Base-by-base conservation (phyloP, 2,329 filamentous ascomycete species). In the Phaeomoniella chlamydospora region DNA sequence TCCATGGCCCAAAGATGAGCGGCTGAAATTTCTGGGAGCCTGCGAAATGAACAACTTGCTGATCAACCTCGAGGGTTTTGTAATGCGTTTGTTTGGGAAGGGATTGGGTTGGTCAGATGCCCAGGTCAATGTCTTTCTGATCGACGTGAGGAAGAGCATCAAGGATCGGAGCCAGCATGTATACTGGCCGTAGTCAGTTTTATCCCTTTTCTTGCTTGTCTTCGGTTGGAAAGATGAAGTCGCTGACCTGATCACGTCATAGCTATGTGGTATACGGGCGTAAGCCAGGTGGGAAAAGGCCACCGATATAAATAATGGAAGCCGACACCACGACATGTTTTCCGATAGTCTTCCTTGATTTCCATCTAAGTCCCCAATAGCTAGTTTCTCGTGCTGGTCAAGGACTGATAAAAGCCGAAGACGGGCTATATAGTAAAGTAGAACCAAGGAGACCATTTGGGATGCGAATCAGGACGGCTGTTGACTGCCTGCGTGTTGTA, bases 51-150 rank as follows among this genome's bases (percentile, higher is more conserved):
- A 33, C 12, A 43, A 41, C 26, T 15, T 43, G 18, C 19, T 39
- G 4, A 35, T 35, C 17, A 39, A 39, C 16, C 36, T 36, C 13
- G 29, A 33, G 13, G 39, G 38, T 4, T 43, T 41, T 35, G 37
- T 33, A 10, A 29, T 39, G 29, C 33, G 41, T n/a, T 37, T 39
- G 3, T 43, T 39, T 35, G 32, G 33, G 13, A 26, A 38, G 11
- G 32, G 18, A 29, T 37, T 39, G n/a, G 39, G 39, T 14, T 41
- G 39, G 39, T 38, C 33, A 11, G 34, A 38, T 29, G 41, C 38
- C 22, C 34, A 40, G 31, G 39, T 38, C 14, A 38, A 41, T 19
- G 35, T 12, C 13, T 57, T 17, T 18, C 36, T 38, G n/a, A 26
- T 35, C n/a, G 34, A 31, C 10, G 38, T 41, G 17, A 22, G 39